A percentile compares a stretch with the other conserved stretches of the same genome.
Conservation (phyloP, 108 stramenopile genomes). For the Conticribra guillardii region DNA sequence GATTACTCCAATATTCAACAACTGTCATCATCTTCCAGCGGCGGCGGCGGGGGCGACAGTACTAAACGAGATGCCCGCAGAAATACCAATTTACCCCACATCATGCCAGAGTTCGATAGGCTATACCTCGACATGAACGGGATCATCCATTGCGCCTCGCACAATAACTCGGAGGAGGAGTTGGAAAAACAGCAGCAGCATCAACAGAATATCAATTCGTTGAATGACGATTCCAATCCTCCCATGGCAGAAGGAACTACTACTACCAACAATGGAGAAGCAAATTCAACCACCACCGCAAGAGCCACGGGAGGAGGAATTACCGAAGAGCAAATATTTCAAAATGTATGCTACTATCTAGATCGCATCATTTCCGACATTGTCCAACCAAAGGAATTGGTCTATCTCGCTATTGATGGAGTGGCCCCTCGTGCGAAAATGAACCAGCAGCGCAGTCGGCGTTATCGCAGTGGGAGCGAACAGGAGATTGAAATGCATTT, state of each 20-base stretch:
- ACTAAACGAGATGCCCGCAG: slow-evolving; percentile 17
- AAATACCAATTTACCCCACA: slow-evolving; percentile 48
- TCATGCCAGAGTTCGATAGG: slow-evolving; percentile 93
- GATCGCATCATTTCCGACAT: slow-evolving; percentile 93
- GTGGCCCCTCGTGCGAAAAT: slow-evolving; percentile 98
- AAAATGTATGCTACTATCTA: slow-evolving; percentile 84
- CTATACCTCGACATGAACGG: slow-evolving; percentile 98
- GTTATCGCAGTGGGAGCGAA: slow-evolving; percentile 93
- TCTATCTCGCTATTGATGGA: slow-evolving; percentile 98
- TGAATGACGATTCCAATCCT: slow-evolving; percentile 12
- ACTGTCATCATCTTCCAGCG: slow-evolving; percentile 4
- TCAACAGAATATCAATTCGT: neutral
- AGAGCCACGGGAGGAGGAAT: slow-evolving; percentile 22
- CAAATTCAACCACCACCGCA: neutral
- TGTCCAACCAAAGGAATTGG: slow-evolving; percentile 84
- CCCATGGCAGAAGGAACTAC: neutral
- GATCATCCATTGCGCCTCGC: slow-evolving; percentile 96
- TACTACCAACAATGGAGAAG: too few relatives aligned
- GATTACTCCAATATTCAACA: neutral
- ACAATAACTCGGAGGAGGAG: slow-evolving; percentile 85
- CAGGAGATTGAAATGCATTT: slow-evolving; percentile 83
- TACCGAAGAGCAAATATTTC: slow-evolving; percentile 77
- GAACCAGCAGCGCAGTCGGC: slow-evolving; percentile 97
- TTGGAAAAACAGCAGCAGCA: slow-evolving; percentile 18
- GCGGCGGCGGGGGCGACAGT: too few relatives aligned